These are phyloP conservation scores for Setaria italica DNA, from an alignment of 202 grass and related monocot species.

Conservation along the genomic window DNA sequence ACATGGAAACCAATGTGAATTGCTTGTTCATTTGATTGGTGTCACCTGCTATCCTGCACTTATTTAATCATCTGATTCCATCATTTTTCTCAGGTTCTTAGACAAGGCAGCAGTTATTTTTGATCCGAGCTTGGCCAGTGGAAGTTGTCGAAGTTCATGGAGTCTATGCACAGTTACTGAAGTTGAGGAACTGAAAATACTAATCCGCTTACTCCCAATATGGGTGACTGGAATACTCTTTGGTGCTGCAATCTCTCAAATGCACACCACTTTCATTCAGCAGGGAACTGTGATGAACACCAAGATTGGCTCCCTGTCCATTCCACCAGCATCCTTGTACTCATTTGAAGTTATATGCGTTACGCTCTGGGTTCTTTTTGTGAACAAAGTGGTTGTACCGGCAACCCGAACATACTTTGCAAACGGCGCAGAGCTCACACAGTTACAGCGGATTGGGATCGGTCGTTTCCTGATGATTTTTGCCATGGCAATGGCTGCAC, in stretches of 20 bases:
- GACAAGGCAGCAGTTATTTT: slow-evolving; percentile 82
- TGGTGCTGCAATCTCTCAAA: slow-evolving; percentile 63
- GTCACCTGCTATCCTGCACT: not conserved
- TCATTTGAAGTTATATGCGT: slow-evolving; percentile 80
- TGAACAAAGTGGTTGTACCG: slow-evolving; percentile 62
- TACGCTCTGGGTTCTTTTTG: slow-evolving; percentile 54
- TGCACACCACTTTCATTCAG: slow-evolving; percentile 87
- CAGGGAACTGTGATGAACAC: slow-evolving; percentile 87
- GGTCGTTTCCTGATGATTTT: slow-evolving; percentile 69
- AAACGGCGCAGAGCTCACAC: slow-evolving; percentile 49
- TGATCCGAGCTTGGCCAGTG: slow-evolving; percentile 43
- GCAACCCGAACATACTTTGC: slow-evolving; percentile 40
- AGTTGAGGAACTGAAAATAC: slow-evolving; percentile 94
- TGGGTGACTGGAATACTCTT: slow-evolving; percentile 78
- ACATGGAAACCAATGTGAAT: not conserved
- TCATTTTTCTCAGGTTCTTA: slow-evolving; percentile 64
- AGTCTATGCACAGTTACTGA: slow-evolving; percentile 77
- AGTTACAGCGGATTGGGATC: slow-evolving; percentile 72
- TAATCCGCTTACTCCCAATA: slow-evolving; percentile 75
- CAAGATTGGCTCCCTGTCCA: slow-evolving; percentile 54
- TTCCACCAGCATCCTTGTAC: slow-evolving; percentile 81
- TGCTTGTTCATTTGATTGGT: not conserved
- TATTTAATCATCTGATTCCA: slow-evolving; percentile 13
- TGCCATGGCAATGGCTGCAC: slow-evolving; percentile 63
- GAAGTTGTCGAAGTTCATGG: slow-evolving; percentile 51